A percentile compares a stretch with the other conserved stretches of the same genome.
Evolutionary conservation across 2,329 filamentous ascomycete species (phyloP).

Genomic region (Fusarium pininemorale): DNA sequence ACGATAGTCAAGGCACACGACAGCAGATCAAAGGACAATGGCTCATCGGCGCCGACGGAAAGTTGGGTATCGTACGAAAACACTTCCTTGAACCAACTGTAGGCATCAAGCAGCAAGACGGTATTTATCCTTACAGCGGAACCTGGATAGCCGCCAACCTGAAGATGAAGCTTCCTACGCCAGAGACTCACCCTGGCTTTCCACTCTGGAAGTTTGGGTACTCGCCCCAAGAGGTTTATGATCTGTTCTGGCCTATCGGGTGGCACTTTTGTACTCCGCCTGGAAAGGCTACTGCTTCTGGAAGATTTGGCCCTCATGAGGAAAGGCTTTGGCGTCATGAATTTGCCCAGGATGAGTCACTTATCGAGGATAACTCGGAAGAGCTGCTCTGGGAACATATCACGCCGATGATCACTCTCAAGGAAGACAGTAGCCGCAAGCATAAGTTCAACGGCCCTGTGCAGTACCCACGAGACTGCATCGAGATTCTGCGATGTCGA

Average conservation of each 20-base stretch:
- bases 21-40: not conserved
- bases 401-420: not conserved
- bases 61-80: not conserved
- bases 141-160: not conserved
- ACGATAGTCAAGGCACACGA: not conserved
- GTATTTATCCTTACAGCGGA: not conserved
- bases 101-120: not conserved
- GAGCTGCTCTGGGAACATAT: not conserved
- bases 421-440: not conserved
- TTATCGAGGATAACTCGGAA: not conserved
- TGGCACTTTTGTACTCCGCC: not conserved
- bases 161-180: not conserved
- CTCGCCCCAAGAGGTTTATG: not conserved
- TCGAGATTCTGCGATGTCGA: not conserved
- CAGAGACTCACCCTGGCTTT: not conserved
- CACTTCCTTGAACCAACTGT: not conserved
- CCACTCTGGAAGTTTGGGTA: not conserved
- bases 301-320: not conserved
- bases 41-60: not conserved
- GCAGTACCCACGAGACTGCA: not conserved
- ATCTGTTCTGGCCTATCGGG: not conserved
- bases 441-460: not conserved
- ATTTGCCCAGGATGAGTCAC: not conserved
- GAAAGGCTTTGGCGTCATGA: not conserved
- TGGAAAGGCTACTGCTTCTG: not conserved